A percentile compares a stretch with the other conserved stretches of the same genome.
Evolutionary conservation across 2,329 filamentous ascomycete genomes (phyloP).

Genomic region (Venturia nashicola): DNA sequence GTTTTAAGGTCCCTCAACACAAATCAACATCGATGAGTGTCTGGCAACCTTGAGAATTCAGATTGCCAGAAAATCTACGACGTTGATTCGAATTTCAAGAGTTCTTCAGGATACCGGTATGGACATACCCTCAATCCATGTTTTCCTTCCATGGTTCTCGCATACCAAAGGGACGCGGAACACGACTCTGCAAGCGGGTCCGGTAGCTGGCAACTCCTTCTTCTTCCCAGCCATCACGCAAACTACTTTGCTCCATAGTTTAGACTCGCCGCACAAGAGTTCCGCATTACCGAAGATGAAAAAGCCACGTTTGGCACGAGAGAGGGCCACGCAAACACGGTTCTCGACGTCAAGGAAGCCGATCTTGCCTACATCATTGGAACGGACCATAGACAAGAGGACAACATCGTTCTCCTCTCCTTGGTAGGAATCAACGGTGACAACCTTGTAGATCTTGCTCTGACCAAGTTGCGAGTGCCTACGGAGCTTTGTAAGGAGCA

Average conservation of each 20-base stretch:
- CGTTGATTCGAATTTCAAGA: too few relatives aligned
- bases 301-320: slow-evolving; percentile 63
- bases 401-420: slow-evolving; percentile 84
- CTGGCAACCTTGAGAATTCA: too few relatives aligned
- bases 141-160: slow-evolving; percentile 41
- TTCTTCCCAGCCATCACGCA: slow-evolving; percentile 32
- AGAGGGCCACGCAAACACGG: slow-evolving; percentile 49
- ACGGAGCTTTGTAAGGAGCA: slow-evolving; percentile 41
- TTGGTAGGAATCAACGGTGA: slow-evolving; percentile 81
- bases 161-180: slow-evolving; percentile 52
- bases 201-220: slow-evolving; percentile 15
- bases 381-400: slow-evolving; percentile 68
- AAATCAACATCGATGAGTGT: too few relatives aligned
- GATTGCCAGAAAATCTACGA: too few relatives aligned
- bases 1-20: too few relatives aligned
- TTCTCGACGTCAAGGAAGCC: slow-evolving; percentile 63
- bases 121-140: slow-evolving; percentile 34
- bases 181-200: slow-evolving; percentile 28
- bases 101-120: neutral
- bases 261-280: slow-evolving; percentile 34
- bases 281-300: slow-evolving; percentile 73
- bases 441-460: slow-evolving; percentile 43
- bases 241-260: slow-evolving; percentile 40
- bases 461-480: slow-evolving; percentile 11
- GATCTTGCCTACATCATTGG: slow-evolving; percentile 43